phyloP scores from a whole-genome alignment of 177 flowering plant genomes.

The Vitis hybrid region DNA sequence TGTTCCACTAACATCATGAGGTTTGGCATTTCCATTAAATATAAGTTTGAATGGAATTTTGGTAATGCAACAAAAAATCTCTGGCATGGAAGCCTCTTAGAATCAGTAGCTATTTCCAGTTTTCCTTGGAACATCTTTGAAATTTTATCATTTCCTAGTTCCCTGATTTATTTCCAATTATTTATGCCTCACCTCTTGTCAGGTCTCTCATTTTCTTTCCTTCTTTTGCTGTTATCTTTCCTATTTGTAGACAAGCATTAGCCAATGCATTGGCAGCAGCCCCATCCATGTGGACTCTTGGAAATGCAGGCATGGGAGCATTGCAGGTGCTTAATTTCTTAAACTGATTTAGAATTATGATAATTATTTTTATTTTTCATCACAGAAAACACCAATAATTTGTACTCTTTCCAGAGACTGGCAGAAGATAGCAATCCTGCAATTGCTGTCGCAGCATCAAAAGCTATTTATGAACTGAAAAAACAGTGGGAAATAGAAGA shows the following conservation, averaged over 20 bases:
- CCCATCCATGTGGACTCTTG: slow-evolving; percentile 99
- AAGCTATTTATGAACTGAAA: slow-evolving; percentile 73
- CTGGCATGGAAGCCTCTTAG: not conserved
- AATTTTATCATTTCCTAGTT: not conserved
- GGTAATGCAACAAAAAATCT: not conserved
- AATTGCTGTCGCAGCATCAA: slow-evolving; percentile 84
- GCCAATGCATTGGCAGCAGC: slow-evolving; percentile 95
- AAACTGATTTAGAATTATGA: not conserved
- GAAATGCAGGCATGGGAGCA: slow-evolving; percentile 99
- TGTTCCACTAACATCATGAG: not conserved
- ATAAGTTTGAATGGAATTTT: not conserved
- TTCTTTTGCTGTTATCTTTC: not conserved
- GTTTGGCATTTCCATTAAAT: not conserved
- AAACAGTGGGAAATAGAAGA: slow-evolving; percentile 94
- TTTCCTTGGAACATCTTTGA: not conserved
- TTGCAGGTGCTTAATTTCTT: slow-evolving; percentile 57
- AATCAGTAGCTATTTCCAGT: not conserved
- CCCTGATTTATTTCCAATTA: not conserved
- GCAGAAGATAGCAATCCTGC: slow-evolving; percentile 91
- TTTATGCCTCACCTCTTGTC: not conserved
- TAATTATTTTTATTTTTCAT: not conserved
- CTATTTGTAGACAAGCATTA: slow-evolving; percentile 64
- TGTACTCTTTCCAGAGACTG: slow-evolving; percentile 58
- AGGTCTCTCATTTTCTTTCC: not conserved
- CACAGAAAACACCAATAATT: not conserved